These are phyloP conservation scores for Massariosphaeria phaeospora DNA, from an alignment of 495 filamentous ascomycete species.

Conservation along the genomic window DNA sequence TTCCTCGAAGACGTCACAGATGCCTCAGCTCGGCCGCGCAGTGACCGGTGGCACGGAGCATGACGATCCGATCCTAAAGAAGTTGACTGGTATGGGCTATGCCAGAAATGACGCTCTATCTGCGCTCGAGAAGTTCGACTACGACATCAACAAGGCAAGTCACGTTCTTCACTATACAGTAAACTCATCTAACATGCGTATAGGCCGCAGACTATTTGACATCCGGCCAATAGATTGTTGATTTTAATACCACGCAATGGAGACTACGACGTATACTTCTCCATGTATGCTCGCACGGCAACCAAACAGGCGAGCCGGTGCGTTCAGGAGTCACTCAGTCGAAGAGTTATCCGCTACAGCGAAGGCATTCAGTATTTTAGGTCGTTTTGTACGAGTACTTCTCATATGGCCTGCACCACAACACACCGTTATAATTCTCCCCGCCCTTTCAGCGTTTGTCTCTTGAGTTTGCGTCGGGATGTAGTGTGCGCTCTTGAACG, in stretches of 20 bases:
- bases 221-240: slow-evolving; percentile 18
- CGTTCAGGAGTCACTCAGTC: too few relatives aligned
- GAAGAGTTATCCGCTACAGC: too few relatives aligned
- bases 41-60: slow-evolving; percentile 70
- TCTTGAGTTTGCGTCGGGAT: slow-evolving; percentile 3
- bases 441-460: slow-evolving; percentile 7
- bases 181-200: background rate
- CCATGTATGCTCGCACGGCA: too few relatives aligned
- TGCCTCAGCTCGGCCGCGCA: slow-evolving; percentile 57
- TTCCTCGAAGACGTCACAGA: slow-evolving; percentile 26
- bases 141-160: slow-evolving; percentile 78
- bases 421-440: background rate
- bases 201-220: slow-evolving; percentile 40
- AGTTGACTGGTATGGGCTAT: slow-evolving; percentile 89
- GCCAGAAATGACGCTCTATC: slow-evolving; percentile 68
- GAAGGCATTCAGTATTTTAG: background rate
- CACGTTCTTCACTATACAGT: background rate
- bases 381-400: slow-evolving; percentile 21
- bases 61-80: slow-evolving; percentile 88
- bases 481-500: too few relatives aligned
- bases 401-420: background rate
- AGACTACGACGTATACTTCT: too few relatives aligned
- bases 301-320: too few relatives aligned
- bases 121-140: slow-evolving; percentile 90
- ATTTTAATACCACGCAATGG: background rate